Evolutionary conservation across 2,329 filamentous ascomycete genomes (phyloP), one percentile per base, ranked within the genome.

Genomic region (Simplicillium aogashimaense): DNA sequence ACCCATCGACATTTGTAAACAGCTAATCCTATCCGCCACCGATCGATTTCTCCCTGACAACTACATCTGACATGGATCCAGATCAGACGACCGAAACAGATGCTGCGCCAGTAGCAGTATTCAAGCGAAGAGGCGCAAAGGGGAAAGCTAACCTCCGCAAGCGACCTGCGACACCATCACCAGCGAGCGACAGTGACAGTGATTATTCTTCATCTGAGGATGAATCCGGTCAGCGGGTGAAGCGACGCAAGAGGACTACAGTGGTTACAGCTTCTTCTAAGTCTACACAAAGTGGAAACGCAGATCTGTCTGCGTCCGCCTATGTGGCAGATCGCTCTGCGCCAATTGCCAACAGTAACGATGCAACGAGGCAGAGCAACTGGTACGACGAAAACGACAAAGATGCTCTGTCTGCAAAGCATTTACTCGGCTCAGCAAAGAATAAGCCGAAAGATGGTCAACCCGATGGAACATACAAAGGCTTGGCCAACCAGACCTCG

Each of bases 331-430:
- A 86, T 58, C 70, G 81, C 48, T 72, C 66, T 42, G 61, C 77
- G 17, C 69, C 71, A 47, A 78, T 87, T 50, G 69, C 78, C 50
- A 72, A 70, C 47, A 76, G 75, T 52, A 90, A 90, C 58, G 89
- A 95, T 57, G 90, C 92, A 15, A 97, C 90, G 2, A 95, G 94
- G 54, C 75, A 81, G 34, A 83, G 76, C 41, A 86, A 94, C 58
- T 95, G 88, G 89, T 92, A 83, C 61, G 88, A 94, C 45, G 85
- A 90, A 44, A 70, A 72, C n/a, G 64, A 69, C 17, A 63, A 66
- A 35, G 70, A 72, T 36, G 56, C 55, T 2, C 43, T 66, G 6
- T 66, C 66, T 4, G 49, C 61, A 3, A 67, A 79, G 55, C 78
- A 70, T 40, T 67, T 82, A 0, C 65, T 81, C 14, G 78, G 76